phyloP scores from a whole-genome alignment of 2,329 filamentous ascomycete species.

The Thermothelomyces thermophilus region DNA sequence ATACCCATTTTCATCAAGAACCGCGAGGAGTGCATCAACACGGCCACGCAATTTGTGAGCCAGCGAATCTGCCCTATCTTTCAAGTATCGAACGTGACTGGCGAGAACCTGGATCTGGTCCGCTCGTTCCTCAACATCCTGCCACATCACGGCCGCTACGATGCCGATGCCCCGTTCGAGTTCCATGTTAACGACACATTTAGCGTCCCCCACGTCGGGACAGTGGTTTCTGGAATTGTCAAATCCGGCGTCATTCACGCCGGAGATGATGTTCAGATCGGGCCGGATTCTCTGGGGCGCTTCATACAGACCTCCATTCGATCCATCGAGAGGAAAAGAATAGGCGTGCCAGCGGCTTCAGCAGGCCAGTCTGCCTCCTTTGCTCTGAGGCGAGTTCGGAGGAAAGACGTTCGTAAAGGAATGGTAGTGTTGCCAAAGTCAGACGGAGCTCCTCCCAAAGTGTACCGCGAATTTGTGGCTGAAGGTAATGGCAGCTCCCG shows the following conservation, averaged over 20 bases:
- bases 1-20: constrained; percentile 94
- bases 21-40: constrained; percentile 87
- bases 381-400: constrained; percentile 75
- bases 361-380: constrained; percentile 92
- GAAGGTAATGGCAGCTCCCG: constrained; percentile 46
- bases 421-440: constrained; percentile 95
- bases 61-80: constrained; percentile 95
- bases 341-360: constrained; percentile 77
- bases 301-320: constrained; percentile 83
- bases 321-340: constrained; percentile 90
- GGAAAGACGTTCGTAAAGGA: constrained; percentile 92
- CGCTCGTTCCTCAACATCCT: constrained; percentile 92
- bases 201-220: constrained; percentile 94
- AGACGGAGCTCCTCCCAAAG: constrained; percentile 61
- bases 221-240: constrained; percentile 89
- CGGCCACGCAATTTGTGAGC: constrained; percentile 90
- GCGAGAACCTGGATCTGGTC: constrained; percentile 82
- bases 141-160: constrained; percentile 89
- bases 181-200: constrained; percentile 97
- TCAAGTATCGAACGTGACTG: constrained; percentile 96
- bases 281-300: constrained; percentile 83
- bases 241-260: constrained; percentile 82
- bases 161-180: constrained; percentile 80
- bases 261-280: constrained; percentile 83
- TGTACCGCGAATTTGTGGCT: constrained; percentile 69